phyloP scores from a whole-genome alignment of 768 basidiomycete genomes.

The Boletus patriciae region DNA sequence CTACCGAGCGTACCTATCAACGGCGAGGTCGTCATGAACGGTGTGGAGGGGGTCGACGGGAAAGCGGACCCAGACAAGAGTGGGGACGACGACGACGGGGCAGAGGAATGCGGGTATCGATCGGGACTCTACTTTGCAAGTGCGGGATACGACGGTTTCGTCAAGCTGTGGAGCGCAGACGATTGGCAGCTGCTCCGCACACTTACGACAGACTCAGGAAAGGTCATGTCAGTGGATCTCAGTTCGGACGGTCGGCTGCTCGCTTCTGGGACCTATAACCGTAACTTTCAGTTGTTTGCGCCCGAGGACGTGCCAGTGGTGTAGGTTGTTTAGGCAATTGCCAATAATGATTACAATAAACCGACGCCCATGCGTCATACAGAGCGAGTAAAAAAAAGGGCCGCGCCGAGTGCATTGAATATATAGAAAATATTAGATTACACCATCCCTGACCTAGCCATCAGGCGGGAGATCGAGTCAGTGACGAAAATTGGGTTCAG shows the following conservation, averaged over 20 bases:
- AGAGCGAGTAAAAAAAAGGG: conserved; percentile 26
- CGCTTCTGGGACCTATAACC: conserved; percentile 88
- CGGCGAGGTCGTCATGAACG: conserved; percentile 54
- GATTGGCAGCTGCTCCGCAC: conserved; percentile 94
- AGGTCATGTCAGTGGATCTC: conserved; percentile 98
- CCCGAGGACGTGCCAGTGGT: conserved; percentile 66
- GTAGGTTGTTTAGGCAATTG: conserved; percentile 16
- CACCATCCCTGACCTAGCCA: conserved; percentile 42
- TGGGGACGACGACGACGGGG: conserved; percentile 27
- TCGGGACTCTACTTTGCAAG: conserved; percentile 92
- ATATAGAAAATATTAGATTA: conserved; percentile 36
- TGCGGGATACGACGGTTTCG: conserved; percentile 90
- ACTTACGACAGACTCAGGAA: conserved; percentile 92
- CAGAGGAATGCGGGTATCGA: conserved; percentile 75
- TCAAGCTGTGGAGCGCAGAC: conserved; percentile 96
- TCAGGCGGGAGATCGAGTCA: conserved; percentile 22
- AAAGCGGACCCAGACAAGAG: conserved; percentile 32
- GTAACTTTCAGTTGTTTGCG: conserved; percentile 92
- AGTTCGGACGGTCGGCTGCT: conserved; percentile 79
- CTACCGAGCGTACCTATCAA: conserved; percentile 43
- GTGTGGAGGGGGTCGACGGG: conserved; percentile 33
- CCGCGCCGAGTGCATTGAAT: conserved; percentile 2
- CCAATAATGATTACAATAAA: conserved; percentile 24
- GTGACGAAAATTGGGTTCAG: conserved; percentile 17
- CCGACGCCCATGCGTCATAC: conserved; percentile 32